Evolutionary conservation across 2,329 filamentous ascomycete genomes (phyloP).

Genomic region (Cryphonectria parasitica): DNA sequence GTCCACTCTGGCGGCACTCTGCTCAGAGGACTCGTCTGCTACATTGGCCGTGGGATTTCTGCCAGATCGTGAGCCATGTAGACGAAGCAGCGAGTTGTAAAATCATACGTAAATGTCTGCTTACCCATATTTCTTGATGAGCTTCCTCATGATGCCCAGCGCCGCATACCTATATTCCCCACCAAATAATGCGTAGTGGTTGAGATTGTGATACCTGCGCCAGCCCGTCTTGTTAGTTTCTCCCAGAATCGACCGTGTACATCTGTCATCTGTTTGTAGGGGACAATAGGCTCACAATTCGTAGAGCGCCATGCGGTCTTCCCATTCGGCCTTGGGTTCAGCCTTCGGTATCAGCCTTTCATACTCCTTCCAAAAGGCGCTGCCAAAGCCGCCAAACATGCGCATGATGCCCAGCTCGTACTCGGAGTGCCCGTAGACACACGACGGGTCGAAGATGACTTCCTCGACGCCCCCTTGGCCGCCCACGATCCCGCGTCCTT

Average conservation of each 20-base stretch:
- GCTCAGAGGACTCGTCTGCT: background rate
- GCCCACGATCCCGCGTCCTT: conserved; percentile 66
- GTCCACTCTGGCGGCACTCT: background rate
- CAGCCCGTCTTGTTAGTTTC: conserved; percentile 29
- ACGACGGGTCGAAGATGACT: conserved; percentile 80
- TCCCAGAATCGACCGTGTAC: background rate
- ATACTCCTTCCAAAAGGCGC: conserved; percentile 76
- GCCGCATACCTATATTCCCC: conserved; percentile 77
- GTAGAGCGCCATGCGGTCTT: conserved; percentile 81
- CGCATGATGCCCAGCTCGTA: conserved; percentile 93
- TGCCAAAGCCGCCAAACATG: conserved; percentile 91
- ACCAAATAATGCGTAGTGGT: conserved; percentile 85
- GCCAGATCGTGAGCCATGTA: background rate
- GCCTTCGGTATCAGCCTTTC: conserved; percentile 74
- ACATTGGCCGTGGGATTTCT: background rate
- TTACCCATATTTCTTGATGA: conserved; percentile 72
- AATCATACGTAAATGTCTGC: background rate
- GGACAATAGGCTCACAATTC: conserved; percentile 67
- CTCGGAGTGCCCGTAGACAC: conserved; percentile 84
- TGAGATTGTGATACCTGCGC: conserved; percentile 85
- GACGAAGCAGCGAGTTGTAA: too few relatives aligned
- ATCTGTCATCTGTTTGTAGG: background rate
- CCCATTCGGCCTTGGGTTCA: conserved; percentile 80
- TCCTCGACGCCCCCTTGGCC: conserved; percentile 62
- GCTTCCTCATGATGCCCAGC: conserved; percentile 75